Conservation (phyloP, 352 stramenopile genomes). For the Saprolegnia parasitica region DNA sequence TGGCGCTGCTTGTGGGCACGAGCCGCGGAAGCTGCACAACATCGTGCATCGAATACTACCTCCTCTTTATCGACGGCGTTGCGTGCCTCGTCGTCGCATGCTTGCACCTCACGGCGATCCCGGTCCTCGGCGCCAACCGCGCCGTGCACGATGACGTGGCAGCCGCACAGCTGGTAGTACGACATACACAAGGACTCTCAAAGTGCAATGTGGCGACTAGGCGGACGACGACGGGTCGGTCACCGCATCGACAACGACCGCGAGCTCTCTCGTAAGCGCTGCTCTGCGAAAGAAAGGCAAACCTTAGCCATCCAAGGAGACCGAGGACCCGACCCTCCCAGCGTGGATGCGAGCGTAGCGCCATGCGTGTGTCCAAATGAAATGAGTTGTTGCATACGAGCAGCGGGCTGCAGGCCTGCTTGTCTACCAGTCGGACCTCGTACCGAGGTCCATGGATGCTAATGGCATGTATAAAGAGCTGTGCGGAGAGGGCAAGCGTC, state of each 20-base stretch:
- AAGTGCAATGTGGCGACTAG: not conserved
- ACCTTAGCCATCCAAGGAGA: not conserved
- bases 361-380: not conserved
- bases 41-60: slow-evolving; percentile 3
- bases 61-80: slow-evolving; percentile 14
- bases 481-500: no score
- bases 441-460: no score
- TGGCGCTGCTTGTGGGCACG: slow-evolving; percentile 15
- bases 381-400: not conserved
- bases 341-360: slow-evolving; percentile 19
- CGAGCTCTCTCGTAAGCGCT: not conserved
- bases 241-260: not conserved
- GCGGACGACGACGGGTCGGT: not conserved
- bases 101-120: not conserved
- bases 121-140: slow-evolving; percentile 7
- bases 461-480: no score
- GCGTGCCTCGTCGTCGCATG: not conserved
- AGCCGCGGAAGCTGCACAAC: not conserved
- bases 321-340: slow-evolving; percentile 14
- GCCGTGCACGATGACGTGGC: not conserved
- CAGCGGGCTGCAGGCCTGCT: no score
- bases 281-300: not conserved
- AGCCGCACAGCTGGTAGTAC: not conserved
- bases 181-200: not conserved
- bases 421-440: no score